These are phyloP conservation scores for Fusarium sp. DNA, from an alignment of 2,329 filamentous ascomycete species.

Conservation along the genomic window DNA sequence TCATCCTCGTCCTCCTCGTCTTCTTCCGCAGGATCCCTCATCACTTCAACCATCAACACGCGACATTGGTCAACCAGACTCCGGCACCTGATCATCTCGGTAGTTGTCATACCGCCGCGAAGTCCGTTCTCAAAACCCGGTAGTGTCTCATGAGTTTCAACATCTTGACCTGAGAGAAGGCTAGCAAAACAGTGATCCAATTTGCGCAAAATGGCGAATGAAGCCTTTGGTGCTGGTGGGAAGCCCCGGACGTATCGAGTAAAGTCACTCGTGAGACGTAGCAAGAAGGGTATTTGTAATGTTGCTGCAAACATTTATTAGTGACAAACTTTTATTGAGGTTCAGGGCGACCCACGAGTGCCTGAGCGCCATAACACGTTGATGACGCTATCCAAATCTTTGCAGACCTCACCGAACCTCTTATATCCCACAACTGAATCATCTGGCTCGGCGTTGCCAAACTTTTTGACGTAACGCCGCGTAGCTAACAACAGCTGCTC, in stretches of 20 bases:
- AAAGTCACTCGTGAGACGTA: constrained; percentile 79
- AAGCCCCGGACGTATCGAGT: constrained; percentile 80
- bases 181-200: constrained; percentile 86
- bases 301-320: constrained; percentile 32
- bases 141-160: constrained; percentile 71
- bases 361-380: constrained; percentile 88
- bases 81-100: constrained; percentile 89
- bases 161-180: constrained; percentile 74
- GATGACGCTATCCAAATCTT: constrained; percentile 78
- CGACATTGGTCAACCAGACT: constrained; percentile 83
- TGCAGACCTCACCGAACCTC: constrained; percentile 75
- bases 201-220: constrained; percentile 79
- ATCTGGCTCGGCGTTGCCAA: constrained; percentile 56
- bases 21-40: constrained; percentile 61
- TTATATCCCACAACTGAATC: constrained; percentile 65
- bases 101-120: constrained; percentile 75
- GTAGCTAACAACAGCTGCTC: constrained; percentile 64
- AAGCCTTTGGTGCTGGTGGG: constrained; percentile 67
- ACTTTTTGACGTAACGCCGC: constrained; percentile 71
- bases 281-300: constrained; percentile 84
- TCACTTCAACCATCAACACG: constrained; percentile 74
- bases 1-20: constrained; percentile 48
- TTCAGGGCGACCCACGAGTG: constrained; percentile 71
- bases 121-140: constrained; percentile 75
- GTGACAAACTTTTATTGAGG: not conserved